Base-by-base conservation (phyloP, 2,329 filamentous ascomycete species). In the Dactylonectria estremocensis region DNA sequence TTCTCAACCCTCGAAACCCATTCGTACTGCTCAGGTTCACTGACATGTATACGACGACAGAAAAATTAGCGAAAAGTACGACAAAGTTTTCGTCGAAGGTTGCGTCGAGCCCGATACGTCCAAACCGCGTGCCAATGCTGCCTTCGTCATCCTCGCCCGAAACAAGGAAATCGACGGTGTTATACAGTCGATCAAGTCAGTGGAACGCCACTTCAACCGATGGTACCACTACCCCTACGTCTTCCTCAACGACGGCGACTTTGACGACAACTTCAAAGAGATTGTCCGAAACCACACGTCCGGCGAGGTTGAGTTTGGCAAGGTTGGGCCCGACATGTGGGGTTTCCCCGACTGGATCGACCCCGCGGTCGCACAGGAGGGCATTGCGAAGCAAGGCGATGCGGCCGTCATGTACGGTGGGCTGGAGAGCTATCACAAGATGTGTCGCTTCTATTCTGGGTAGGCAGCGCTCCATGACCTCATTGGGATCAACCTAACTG, bases 141-240 rank as follows among this genome's bases (percentile, higher is more conserved):
- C 94, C 28, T 97, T 99, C 77, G 96, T 99, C 70, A 95, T 99
- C 45, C 88, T 99, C 67, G 96, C 96, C 61, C 88, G 96, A 76
- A 98, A 99, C 80, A 97, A 97, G 86, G 96, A 99, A 83, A 82
- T 99, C 71, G 95, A 97, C 1, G 96, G 96, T 67, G 96, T 99
- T 45, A 90, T 99, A 72, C 94, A 98, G 82, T 98, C 96, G 10
- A 89, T 99, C 81, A 98, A 98, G 85, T 98, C 95, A 49, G 95
- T 99, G 74, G 96, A 99, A 85, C 90, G 96, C 75, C 96, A 99
- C 83, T 99, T 99, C 89, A 99, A 99, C 83, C 90, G 95, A 73
- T 99, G 95, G 95, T 99, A 95, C 81, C 91, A 98, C 82, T 99
- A 99, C 81, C 96, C 96, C 28, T 99, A 98, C 79, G 95, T 98